Percentiles rank a stretch among this genome's conserved stretches.
Evolutionary conservation across 352 stramenopile genomes (phyloP).

Genomic region (Thalassiosira mediterranea): DNA sequence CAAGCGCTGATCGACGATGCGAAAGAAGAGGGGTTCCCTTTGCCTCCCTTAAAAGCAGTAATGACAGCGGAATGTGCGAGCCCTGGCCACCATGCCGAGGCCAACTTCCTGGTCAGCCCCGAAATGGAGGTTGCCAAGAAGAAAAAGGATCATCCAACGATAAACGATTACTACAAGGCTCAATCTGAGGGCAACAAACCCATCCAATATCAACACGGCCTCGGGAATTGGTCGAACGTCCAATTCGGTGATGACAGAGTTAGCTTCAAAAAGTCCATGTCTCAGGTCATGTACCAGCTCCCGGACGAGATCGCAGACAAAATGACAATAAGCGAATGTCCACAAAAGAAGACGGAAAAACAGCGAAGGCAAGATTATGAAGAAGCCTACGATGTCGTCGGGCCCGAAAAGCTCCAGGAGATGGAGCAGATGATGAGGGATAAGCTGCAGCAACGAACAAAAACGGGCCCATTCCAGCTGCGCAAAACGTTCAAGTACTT

Average conservation of each 20-base stretch:
- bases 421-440: conserved; percentile 77
- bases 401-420: conserved; percentile 60
- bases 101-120: conserved; percentile 34
- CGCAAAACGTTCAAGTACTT: conserved; percentile 75
- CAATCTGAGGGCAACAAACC: conserved; percentile 41
- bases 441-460: conserved; percentile 70
- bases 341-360: conserved; percentile 44
- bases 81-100: neutral
- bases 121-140: conserved; percentile 60
- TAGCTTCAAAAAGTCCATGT: conserved; percentile 69
- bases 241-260: conserved; percentile 72
- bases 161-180: conserved; percentile 69
- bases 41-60: conserved; percentile 6
- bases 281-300: conserved; percentile 60
- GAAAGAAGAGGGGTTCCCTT: neutral
- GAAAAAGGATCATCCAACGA: conserved; percentile 62
- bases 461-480: conserved; percentile 67
- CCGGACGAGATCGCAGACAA: conserved; percentile 49
- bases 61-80: too few relatives aligned
- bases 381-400: conserved; percentile 62
- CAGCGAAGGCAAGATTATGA: conserved; percentile 63
- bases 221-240: conserved; percentile 63
- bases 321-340: conserved; percentile 45
- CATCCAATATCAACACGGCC: conserved; percentile 69
- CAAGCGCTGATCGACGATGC: too few relatives aligned